Evolutionary conservation across 768 basidiomycete species (phyloP), one percentile per base, ranked within the genome.

Genomic region (Agrocybe chaxingu): DNA sequence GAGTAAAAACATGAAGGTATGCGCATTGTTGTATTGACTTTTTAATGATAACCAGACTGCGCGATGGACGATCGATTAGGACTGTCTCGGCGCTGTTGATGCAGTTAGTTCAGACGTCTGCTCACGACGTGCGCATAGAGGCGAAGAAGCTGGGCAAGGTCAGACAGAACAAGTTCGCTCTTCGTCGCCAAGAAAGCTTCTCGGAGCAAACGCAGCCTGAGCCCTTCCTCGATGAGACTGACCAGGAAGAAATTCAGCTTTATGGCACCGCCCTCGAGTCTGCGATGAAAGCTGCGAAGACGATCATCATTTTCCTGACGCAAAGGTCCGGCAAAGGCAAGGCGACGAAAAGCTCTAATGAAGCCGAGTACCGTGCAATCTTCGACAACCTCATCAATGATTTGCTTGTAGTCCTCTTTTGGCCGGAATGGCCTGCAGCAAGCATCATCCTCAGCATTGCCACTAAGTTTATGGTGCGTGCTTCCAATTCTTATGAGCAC

Each of bases 341-440:
- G 60, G 73, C 82, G 4, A 90, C 88, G 10, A 96, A 96, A 65
- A 92, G 89, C 57, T 86, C 93, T 0, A 93, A 92, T 57, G 97
- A 99, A 62, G 85, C 89, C 4, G 96, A 98, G 63, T 98, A 98
- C 64, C 84, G 93, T 43, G 76, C 85, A 0, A 92, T 98, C 35
- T 89, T 98, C 52, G 96, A 98, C 61, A 89, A 89, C 58, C 73
- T 98, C 8, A 82, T 98, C 37, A 82, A 84, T 1, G 97, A 99
- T 62, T 73, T 97, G 18, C 76, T 98, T 18, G 79, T 80, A 7
- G 93, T 97, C 13, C 72, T 98, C 5, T 94, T 88, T 64, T 91
- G 91, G 83, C 95, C 97, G 0, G 97, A 99, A 67, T 99, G 96
- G 94, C 97, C 97, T 5, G 95, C 91, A 8, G 91, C 97, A 1